These are phyloP conservation scores for Drechslera avenae DNA, from an alignment of 2,329 filamentous ascomycete species.

Conservation along the genomic window DNA sequence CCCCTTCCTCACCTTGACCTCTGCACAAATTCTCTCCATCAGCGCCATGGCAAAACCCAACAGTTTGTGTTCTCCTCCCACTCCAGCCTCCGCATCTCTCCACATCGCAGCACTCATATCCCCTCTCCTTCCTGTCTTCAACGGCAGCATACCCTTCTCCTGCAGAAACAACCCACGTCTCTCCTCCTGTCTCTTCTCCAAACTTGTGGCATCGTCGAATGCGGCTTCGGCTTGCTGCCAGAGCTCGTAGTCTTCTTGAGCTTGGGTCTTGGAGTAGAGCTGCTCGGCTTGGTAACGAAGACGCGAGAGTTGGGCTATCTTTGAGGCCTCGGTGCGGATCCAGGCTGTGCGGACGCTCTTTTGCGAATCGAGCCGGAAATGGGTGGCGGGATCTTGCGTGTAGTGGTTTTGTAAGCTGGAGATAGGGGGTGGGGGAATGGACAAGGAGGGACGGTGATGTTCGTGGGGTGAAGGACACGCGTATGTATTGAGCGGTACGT, in stretches of 20 bases:
- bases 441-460: not conserved
- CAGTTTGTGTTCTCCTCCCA: conserved; percentile 5
- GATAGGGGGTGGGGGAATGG: conserved; percentile 11
- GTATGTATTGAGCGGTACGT: not conserved
- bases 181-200: conserved; percentile 22
- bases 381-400: not conserved
- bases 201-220: conserved; percentile 7
- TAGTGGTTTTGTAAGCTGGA: not conserved
- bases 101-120: conserved; percentile 11
- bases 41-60: conserved; percentile 26
- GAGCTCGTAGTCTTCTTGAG: conserved; percentile 1
- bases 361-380: conserved; percentile 9
- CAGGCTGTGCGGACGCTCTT: conserved; percentile 17
- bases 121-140: conserved; percentile 8
- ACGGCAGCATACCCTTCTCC: conserved; percentile 13
- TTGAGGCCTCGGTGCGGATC: conserved; percentile 17
- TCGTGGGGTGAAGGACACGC: not conserved
- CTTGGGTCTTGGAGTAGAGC: not conserved
- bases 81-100: not conserved
- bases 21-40: conserved; percentile 25
- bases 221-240: conserved; percentile 1
- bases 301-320: conserved; percentile 12
- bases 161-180: conserved; percentile 24
- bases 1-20: conserved; percentile 8
- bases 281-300: not conserved